Conservation (phyloP, 352 stramenopile species). For the Phytophthora sojae region DNA sequence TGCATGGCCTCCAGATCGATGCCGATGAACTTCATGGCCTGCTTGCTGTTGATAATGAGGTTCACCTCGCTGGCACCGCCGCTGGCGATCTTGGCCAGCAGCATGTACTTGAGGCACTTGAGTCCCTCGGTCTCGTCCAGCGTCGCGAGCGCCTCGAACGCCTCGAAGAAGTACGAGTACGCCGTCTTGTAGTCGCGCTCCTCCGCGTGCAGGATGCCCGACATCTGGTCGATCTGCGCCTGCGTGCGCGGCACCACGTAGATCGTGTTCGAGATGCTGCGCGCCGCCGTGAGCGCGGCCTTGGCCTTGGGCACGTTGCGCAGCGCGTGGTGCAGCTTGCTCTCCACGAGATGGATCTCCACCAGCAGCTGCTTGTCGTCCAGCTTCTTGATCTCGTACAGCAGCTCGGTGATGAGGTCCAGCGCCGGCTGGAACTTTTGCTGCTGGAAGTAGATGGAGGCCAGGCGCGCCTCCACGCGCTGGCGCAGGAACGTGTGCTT, state of each 20-base stretch:
- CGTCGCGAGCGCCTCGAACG: conserved; percentile 95
- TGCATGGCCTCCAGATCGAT: conserved; percentile 96
- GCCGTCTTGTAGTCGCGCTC: conserved; percentile 99
- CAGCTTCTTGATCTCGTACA: conserved; percentile 98
- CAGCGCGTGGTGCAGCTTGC: conserved; percentile 97
- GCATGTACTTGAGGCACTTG: conserved; percentile 98
- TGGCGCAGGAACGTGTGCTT: conserved; percentile 98
- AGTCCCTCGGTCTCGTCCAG: conserved; percentile 89
- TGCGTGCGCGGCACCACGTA: conserved; percentile 97
- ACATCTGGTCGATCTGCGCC: conserved; percentile 97
- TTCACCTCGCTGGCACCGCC: conserved; percentile 93
- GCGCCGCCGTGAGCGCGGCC: conserved; percentile 96
- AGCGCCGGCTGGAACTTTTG: conserved; percentile 93
- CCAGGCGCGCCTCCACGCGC: conserved; percentile 96
- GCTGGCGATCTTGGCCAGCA: conserved; percentile 96
- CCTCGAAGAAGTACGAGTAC: conserved; percentile 99
- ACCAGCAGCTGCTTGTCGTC: conserved; percentile 99
- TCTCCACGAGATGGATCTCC: conserved; percentile 98
- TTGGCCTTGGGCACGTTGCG: conserved; percentile 97
- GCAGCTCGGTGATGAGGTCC: conserved; percentile 94
- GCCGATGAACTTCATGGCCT: conserved; percentile 97
- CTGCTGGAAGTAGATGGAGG: conserved; percentile 91
- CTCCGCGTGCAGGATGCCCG: conserved; percentile 96
- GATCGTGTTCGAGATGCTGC: conserved; percentile 98
- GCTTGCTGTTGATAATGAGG: conserved; percentile 95